These are phyloP conservation scores for Globisporangium parvum DNA, from an alignment of 352 stramenopile species.

Conservation along the genomic window DNA sequence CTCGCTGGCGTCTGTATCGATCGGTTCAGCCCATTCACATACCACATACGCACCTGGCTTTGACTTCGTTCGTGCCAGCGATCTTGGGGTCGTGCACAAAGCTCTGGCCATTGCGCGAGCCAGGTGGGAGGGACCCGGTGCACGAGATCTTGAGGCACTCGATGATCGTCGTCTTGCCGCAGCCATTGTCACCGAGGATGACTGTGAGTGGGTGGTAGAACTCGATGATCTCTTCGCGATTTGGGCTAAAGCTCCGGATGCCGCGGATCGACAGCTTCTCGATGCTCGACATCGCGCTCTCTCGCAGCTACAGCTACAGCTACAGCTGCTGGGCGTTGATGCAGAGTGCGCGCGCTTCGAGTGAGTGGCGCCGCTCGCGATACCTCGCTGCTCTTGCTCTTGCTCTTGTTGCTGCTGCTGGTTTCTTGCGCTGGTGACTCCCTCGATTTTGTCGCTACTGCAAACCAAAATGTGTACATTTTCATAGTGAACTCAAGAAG, in stretches of 20 bases:
- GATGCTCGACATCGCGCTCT: slow-evolving; percentile 91
- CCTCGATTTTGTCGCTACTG: neutral
- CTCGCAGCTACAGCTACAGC: neutral
- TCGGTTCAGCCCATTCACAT: too few species aligned
- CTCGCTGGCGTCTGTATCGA: neutral
- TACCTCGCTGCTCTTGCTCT: neutral
- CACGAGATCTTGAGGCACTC: slow-evolving; percentile 98
- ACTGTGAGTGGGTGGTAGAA: slow-evolving; percentile 99
- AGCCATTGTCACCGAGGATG: slow-evolving; percentile 95
- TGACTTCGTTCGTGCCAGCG: slow-evolving; percentile 89
- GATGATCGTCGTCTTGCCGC: slow-evolving; percentile 99
- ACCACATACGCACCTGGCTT: slow-evolving; percentile 47
- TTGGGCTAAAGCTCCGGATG: slow-evolving; percentile 96
- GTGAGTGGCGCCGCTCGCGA: neutral
- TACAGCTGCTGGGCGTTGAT: neutral
- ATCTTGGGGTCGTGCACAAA: slow-evolving; percentile 98
- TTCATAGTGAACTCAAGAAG: neutral
- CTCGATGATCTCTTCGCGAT: slow-evolving; percentile 93
- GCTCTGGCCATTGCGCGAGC: slow-evolving; percentile 80
- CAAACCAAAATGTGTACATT: too few species aligned
- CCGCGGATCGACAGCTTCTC: slow-evolving; percentile 98
- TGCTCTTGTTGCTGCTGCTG: neutral
- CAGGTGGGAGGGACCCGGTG: slow-evolving; percentile 93
- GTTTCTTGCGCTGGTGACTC: neutral
- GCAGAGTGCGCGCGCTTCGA: too few species aligned